phyloP scores from a whole-genome alignment of 2,329 filamentous ascomycete genomes.

The Ceratocystis lukuohia region DNA sequence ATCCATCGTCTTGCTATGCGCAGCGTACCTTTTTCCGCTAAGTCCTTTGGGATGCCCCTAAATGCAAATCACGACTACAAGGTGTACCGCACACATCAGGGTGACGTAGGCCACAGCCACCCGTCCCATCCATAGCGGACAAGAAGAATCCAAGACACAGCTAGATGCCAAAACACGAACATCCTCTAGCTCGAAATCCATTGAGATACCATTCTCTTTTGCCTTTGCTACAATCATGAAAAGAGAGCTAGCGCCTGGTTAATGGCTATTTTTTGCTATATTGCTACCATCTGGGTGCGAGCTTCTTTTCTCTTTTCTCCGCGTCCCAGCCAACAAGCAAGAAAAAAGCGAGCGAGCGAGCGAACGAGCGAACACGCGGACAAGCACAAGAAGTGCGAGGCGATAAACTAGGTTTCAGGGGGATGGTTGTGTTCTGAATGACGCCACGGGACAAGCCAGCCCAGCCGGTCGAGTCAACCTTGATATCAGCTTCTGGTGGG shows the following conservation, averaged over 20 bases:
- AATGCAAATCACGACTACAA: background rate
- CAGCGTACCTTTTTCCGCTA: background rate
- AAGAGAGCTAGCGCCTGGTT: too few relatives aligned
- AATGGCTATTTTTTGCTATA: too few relatives aligned
- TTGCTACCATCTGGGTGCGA: background rate
- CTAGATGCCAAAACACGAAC: too few relatives aligned
- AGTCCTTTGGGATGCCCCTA: background rate
- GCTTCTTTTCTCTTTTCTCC: background rate
- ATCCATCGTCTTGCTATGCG: background rate
- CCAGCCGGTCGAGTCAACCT: background rate
- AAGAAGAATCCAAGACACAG: background rate
- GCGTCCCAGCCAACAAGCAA: background rate
- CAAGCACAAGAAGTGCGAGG: background rate
- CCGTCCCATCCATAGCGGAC: background rate
- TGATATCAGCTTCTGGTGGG: too few relatives aligned
- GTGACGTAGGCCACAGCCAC: slow-evolving; percentile 1
- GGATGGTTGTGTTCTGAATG: background rate
- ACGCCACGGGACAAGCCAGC: background rate
- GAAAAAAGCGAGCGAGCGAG: background rate
- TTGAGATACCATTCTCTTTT: too few relatives aligned
- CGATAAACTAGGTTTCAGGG: background rate
- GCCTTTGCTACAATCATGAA: too few relatives aligned
- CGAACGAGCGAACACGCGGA: background rate
- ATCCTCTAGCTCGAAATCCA: too few relatives aligned
- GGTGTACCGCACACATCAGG: background rate